phyloP scores from a whole-genome alignment of 805 yeast genomes.

The Suhomyces sp. region DNA sequence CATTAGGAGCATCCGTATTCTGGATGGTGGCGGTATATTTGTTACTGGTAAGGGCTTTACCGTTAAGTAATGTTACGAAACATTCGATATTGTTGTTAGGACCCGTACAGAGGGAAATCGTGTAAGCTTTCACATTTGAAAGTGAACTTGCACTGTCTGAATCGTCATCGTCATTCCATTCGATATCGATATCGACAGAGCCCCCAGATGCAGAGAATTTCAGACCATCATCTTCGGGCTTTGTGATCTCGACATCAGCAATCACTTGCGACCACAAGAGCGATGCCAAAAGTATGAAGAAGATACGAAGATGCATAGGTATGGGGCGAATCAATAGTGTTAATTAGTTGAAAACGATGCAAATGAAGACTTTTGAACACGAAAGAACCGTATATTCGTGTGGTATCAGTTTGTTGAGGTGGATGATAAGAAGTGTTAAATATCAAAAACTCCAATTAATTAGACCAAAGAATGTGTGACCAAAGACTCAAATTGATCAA shows the following conservation, averaged over 20 bases:
- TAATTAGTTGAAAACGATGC: no score
- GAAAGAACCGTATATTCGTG: no score
- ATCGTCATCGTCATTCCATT: conserved; percentile 64
- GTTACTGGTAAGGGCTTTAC: conserved; percentile 15
- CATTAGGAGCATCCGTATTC: conserved; percentile 53
- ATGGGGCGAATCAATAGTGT: no score
- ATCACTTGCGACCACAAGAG: conserved; percentile 14
- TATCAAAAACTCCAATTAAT: no score
- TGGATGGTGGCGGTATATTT: conserved; percentile 45
- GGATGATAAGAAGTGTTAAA: no score
- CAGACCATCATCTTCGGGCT: conserved; percentile 40
- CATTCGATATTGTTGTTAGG: conserved; percentile 48
- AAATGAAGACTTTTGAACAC: no score
- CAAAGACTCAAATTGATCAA: no score
- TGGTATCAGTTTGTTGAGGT: no score
- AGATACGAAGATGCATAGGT: conserved; percentile 1
- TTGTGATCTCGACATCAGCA: conserved; percentile 49
- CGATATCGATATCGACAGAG: conserved; percentile 27
- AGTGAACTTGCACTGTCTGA: conserved; percentile 42
- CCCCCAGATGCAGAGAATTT: conserved; percentile 41
- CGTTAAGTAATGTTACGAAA: conserved; percentile 27
- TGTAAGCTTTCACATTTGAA: conserved; percentile 41
- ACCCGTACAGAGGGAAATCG: conserved; percentile 70
- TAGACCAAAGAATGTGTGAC: no score
- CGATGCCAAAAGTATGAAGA: conserved; percentile 4